phyloP scores from a whole-genome alignment of 371 early-diverging fungal genomes.

The Lichtheimia ramosa region DNA sequence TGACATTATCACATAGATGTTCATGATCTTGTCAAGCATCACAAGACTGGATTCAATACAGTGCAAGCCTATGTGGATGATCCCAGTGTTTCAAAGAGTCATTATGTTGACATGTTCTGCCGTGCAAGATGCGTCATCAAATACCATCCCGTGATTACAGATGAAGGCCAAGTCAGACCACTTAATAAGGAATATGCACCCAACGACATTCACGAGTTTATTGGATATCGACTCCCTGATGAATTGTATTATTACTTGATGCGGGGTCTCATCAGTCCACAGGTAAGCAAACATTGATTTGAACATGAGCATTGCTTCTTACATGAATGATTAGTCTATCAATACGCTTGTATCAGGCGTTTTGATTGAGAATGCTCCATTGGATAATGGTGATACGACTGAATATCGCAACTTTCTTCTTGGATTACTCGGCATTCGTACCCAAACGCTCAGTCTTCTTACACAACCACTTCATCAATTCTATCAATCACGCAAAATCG shows the following conservation, averaged over 20 bases:
- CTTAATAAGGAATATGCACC: slow-evolving; percentile 68
- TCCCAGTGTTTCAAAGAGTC: slow-evolving; percentile 51
- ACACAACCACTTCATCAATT: slow-evolving; percentile 68
- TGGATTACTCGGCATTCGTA: slow-evolving; percentile 57
- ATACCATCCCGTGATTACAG: slow-evolving; percentile 71
- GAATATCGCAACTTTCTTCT: slow-evolving; percentile 75
- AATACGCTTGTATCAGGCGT: slow-evolving; percentile 70
- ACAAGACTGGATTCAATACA: slow-evolving; percentile 75
- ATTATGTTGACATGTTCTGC: slow-evolving; percentile 74
- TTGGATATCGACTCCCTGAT: slow-evolving; percentile 80
- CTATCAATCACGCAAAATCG: slow-evolving; percentile 66
- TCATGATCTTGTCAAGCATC: slow-evolving; percentile 67
- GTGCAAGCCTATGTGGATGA: slow-evolving; percentile 68
- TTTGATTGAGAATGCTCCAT: slow-evolving; percentile 71
- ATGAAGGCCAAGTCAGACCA: slow-evolving; percentile 72
- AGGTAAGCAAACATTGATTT: slow-evolving; percentile 24
- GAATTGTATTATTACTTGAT: slow-evolving; percentile 74
- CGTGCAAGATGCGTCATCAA: slow-evolving; percentile 73
- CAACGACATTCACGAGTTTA: slow-evolving; percentile 81
- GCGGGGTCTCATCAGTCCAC: slow-evolving; percentile 70
- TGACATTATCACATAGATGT: slow-evolving; percentile 23
- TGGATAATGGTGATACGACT: slow-evolving; percentile 78
- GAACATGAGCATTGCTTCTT: neutral
- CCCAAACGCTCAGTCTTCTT: slow-evolving; percentile 60
- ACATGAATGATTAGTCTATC: slow-evolving; percentile 36